Evolutionary conservation across 2,329 filamentous ascomycete species (phyloP), one percentile per base, ranked within the genome.

Genomic region (Coniochaeta sp.): DNA sequence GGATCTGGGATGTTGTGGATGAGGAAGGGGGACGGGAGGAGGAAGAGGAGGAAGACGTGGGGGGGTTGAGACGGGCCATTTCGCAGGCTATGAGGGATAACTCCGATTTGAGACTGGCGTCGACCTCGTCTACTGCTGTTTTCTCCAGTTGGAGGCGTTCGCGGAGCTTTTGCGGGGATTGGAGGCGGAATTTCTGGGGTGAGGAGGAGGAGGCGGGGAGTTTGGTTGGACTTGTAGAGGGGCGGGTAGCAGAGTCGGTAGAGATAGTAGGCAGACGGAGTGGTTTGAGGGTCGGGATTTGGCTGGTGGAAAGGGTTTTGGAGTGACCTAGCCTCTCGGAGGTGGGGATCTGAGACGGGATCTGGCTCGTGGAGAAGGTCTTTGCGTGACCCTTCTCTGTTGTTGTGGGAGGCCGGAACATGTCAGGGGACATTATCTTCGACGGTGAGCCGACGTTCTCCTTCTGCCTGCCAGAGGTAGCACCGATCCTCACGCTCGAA

Each of bases 141-240:
- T 91, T 90, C 65, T 96, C 91, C 47, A 82, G 85, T 60, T 92
- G 86, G 1, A 96, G 76, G 30, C 92, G 85, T 70, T 96, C 91
- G 16, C 91, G 87, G 18, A 92, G 73, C 64, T 87, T 91, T 59
- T 87, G 86, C 0, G 85, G 78, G 13, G 81, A 86, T 55, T 89
- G 85, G 10, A 89, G 76, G 10, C 86, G 83, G 30, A 89, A 73
- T 58, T 83, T 86, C 49, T 69, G 70, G 10, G 65, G 66, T 38
- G 54, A 47, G 54, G 78, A 69, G 2, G 72, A 70, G 57, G 57
- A 61, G 48, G 51, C 45, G n/a, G n/a, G n/a, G n/a, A n/a, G n/a
- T 50, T 70, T 75, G n/a, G 62, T 65, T 14, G 71, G 67, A 52
- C 67, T 73, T 18, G 64, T 60, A 6, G 64, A 62, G n/a, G 66